A percentile compares a stretch with the other conserved stretches of the same genome.
Evolutionary conservation across 441 rosid species (phyloP).

Genomic region (Omphalea diandra): DNA sequence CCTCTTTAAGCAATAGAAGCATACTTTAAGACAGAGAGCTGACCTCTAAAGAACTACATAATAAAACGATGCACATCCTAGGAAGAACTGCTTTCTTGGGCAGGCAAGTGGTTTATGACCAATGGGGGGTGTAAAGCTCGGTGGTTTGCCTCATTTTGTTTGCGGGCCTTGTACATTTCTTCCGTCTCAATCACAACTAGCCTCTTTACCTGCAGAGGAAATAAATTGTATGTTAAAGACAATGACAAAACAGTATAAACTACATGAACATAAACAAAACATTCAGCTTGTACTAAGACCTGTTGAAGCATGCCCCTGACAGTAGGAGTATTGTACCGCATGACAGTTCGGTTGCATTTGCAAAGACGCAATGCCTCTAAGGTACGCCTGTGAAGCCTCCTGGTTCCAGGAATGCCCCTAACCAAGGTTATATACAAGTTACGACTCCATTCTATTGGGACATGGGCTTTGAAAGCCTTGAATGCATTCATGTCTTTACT

Average conservation of each 20-base stretch:
- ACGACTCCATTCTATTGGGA: conserved; percentile 76
- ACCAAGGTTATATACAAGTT: conserved; percentile 78
- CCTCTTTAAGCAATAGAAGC: background rate
- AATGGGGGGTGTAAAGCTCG: conserved; percentile 60
- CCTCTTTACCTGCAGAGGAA: conserved; percentile 64
- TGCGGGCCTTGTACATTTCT: conserved; percentile 90
- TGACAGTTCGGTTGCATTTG: conserved; percentile 85
- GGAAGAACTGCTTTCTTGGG: conserved; percentile 40
- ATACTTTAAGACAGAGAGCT: background rate
- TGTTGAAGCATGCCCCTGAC: conserved; percentile 91
- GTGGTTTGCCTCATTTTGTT: conserved; percentile 60
- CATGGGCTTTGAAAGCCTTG: conserved; percentile 75
- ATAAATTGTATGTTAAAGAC: background rate
- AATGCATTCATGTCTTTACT: conserved; percentile 50
- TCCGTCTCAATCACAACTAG: conserved; percentile 85
- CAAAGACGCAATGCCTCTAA: conserved; percentile 85
- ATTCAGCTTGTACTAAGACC: conserved; percentile 34
- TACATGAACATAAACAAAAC: background rate
- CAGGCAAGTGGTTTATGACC: conserved; percentile 57
- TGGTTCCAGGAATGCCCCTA: conserved; percentile 90
- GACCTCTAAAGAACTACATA: conserved; percentile 14
- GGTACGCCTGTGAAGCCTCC: conserved; percentile 88
- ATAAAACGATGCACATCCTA: conserved; percentile 14
- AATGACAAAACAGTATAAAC: background rate
- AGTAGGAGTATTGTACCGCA: conserved; percentile 78